phyloP scores from a whole-genome alignment of 345 rosid species.

The Murraya paniculata region DNA sequence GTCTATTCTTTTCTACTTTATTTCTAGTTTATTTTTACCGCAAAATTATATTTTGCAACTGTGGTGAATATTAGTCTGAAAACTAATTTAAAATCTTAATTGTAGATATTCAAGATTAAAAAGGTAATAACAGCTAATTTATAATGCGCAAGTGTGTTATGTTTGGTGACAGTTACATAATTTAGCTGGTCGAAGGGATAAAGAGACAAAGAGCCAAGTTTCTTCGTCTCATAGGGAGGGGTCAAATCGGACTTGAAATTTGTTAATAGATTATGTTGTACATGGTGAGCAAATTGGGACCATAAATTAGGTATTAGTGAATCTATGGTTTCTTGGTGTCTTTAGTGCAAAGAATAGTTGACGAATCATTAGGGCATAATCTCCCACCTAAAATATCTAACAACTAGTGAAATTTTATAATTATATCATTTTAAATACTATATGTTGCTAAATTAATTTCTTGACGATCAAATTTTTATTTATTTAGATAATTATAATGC shows the following conservation, averaged over 20 bases:
- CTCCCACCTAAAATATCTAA: neutral
- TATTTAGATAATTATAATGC: neutral
- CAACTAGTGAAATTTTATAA: neutral
- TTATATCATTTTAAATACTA: neutral
- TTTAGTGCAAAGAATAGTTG: conserved; percentile 15
- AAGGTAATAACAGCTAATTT: no score
- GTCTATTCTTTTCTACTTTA: no score
- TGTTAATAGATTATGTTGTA: neutral
- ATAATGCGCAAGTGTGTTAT: no score
- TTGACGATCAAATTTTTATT: neutral
- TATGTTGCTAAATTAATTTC: conserved; percentile 7
- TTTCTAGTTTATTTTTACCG: no score
- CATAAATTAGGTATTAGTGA: conserved; percentile 27
- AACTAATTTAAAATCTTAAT: no score
- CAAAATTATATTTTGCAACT: no score
- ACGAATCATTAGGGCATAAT: neutral
- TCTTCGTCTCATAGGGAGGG: neutral
- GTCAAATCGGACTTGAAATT: neutral
- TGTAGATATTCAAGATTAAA: no score
- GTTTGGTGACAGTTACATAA: no score
- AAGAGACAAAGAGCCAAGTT: neutral
- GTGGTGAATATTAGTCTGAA: no score
- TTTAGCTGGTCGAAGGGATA: neutral
- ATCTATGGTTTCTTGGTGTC: conserved; percentile 10
- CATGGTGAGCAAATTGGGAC: conserved; percentile 14